Conservation (phyloP, 768 basidiomycete species). For the Clitopilus passeckerianus region DNA sequence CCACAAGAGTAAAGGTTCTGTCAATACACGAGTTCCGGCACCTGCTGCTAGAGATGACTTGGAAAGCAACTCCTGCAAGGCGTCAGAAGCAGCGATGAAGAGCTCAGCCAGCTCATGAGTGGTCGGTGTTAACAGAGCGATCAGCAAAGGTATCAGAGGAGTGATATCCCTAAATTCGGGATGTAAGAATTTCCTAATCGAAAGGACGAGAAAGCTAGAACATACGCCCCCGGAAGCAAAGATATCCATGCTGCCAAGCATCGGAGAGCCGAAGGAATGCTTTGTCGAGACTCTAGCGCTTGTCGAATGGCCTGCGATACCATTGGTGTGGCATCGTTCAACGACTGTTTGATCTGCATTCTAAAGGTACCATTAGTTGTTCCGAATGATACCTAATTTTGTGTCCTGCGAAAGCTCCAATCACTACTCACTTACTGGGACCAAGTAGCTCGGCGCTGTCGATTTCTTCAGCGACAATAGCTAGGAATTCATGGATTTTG, state of each 20-base stretch:
- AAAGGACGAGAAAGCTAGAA: slow-evolving; percentile 1
- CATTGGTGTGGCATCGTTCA: slow-evolving; percentile 64
- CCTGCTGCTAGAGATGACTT: slow-evolving; percentile 72
- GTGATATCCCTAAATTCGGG: slow-evolving; percentile 53
- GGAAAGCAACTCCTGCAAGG: slow-evolving; percentile 73
- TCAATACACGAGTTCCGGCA: slow-evolving; percentile 62
- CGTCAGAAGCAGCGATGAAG: slow-evolving; percentile 64
- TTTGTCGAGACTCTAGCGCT: slow-evolving; percentile 42
- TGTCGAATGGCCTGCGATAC: slow-evolving; percentile 64
- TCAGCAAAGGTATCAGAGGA: slow-evolving; percentile 58
- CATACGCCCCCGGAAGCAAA: slow-evolving; percentile 63
- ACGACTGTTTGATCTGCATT: slow-evolving; percentile 56
- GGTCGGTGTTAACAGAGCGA: slow-evolving; percentile 52
- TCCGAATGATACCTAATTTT: background rate
- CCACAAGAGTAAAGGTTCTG: slow-evolving; percentile 87
- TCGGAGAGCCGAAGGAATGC: slow-evolving; percentile 67
- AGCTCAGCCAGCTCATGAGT: slow-evolving; percentile 43
- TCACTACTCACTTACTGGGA: slow-evolving; percentile 56
- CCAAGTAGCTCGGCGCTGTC: slow-evolving; percentile 70
- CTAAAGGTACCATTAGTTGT: slow-evolving; percentile 28
- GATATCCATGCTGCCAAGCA: slow-evolving; percentile 85
- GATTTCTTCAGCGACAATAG: slow-evolving; percentile 83
- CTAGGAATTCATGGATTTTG: slow-evolving; percentile 67
- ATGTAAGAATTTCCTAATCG: background rate
- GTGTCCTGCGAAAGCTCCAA: background rate